phyloP scores from a whole-genome alignment of 1,284 basidiomycete genomes.

The Singerocomus inundabilis region DNA sequence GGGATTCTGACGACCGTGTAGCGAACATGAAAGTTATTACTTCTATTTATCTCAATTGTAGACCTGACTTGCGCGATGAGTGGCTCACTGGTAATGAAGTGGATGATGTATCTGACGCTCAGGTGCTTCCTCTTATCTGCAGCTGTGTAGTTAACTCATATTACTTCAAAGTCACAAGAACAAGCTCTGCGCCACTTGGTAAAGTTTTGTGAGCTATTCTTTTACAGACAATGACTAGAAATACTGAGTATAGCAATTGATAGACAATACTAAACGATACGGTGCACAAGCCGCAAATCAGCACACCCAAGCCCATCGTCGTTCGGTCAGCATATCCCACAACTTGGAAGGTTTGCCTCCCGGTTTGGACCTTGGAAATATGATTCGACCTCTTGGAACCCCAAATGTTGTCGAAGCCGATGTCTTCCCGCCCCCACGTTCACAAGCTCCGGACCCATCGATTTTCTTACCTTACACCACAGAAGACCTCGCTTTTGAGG shows the following conservation, averaged over 20 bases:
- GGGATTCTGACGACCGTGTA: constrained; percentile 35
- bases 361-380: constrained; percentile 68
- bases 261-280: constrained; percentile 80
- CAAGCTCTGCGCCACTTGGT: constrained; percentile 93
- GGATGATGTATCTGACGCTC: constrained; percentile 85
- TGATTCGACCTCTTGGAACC: constrained; percentile 73
- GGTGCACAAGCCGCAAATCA: constrained; percentile 61
- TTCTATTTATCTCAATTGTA: constrained; percentile 95
- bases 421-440: constrained; percentile 79
- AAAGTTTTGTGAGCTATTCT: constrained; percentile 76
- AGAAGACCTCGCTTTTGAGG: constrained; percentile 83
- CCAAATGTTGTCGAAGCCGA: constrained; percentile 76
- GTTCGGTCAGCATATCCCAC: constrained; percentile 77
- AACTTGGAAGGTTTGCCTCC: constrained; percentile 75
- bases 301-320: constrained; percentile 58
- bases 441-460: constrained; percentile 79
- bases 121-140: constrained; percentile 42
- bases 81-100: constrained; percentile 95
- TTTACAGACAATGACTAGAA: not conserved
- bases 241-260: constrained; percentile 7
- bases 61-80: constrained; percentile 95
- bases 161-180: constrained; percentile 79
- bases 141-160: constrained; percentile 6
- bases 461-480: constrained; percentile 83
- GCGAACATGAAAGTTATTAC: constrained; percentile 99